Conservation (phyloP, 352 stramenopile species). For the Phytophthora vignae region DNA sequence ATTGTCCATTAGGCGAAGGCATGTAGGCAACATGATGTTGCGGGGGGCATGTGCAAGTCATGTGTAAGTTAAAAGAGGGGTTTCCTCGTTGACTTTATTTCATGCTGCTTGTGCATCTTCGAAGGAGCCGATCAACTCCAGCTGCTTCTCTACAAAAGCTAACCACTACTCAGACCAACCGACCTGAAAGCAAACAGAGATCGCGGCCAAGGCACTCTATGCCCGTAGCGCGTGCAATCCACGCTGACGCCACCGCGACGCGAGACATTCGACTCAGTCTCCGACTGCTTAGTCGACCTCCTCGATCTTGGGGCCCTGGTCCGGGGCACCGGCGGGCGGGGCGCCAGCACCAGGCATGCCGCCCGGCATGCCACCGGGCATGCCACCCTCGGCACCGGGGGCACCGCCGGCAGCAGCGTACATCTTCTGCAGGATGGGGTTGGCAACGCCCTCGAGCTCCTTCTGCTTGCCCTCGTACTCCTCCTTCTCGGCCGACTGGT, state of each 20-base stretch:
- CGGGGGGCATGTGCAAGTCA: too few relatives aligned
- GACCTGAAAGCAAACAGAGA: conserved; percentile 27
- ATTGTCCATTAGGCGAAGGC: too few relatives aligned
- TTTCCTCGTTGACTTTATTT: conserved; percentile 38
- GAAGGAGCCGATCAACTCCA: conserved; percentile 34
- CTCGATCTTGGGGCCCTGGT: conserved; percentile 84
- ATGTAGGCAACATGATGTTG: too few relatives aligned
- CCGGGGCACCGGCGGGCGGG: conserved; percentile 41
- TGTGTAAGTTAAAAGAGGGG: conserved; percentile 26
- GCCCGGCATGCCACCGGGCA: conserved; percentile 45
- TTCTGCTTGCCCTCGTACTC: conserved; percentile 92
- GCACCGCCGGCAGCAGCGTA: conserved; percentile 74
- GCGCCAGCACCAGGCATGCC: conserved; percentile 42
- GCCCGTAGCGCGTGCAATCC: conserved; percentile 39
- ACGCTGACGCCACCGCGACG: conserved; percentile 38
- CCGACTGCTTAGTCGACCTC: conserved; percentile 72
- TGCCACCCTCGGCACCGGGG: conserved; percentile 46
- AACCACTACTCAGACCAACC: conserved; percentile 28
- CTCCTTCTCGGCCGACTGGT: conserved; percentile 83
- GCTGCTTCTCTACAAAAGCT: conserved; percentile 40
- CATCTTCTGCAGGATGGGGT: conserved; percentile 86
- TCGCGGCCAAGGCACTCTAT: conserved; percentile 36
- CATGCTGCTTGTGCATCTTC: conserved; percentile 31
- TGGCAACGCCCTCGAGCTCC: conserved; percentile 86
- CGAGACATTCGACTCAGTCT: conserved; percentile 27